Conservation (phyloP, 1,284 basidiomycete species). For the Ustilago bromivora region DNA sequence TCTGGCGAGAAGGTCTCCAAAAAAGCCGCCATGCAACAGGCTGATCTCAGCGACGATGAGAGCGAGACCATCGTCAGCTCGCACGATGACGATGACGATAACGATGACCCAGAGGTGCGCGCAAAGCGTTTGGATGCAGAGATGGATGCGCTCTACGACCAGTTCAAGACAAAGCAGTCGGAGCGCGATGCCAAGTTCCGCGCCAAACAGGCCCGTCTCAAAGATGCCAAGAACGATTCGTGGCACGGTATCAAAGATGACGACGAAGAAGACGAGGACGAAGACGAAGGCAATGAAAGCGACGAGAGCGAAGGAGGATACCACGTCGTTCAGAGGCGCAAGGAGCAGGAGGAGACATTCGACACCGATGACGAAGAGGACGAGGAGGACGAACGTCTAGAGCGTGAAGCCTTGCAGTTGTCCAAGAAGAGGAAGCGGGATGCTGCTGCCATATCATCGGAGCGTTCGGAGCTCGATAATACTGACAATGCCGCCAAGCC, state of each 20-base stretch:
- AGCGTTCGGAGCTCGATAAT: conserved; percentile 11
- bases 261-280: conserved; percentile 63
- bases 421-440: conserved; percentile 52
- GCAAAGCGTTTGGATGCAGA: conserved; percentile 78
- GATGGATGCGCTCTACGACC: conserved; percentile 88
- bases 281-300: conserved; percentile 69
- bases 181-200: conserved; percentile 91
- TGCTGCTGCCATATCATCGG: conserved; percentile 7
- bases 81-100: conserved; percentile 73
- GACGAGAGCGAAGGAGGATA: conserved; percentile 76
- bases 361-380: conserved; percentile 72
- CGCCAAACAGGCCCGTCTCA: conserved; percentile 83
- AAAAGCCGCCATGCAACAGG: conserved; percentile 59
- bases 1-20: conserved; percentile 42
- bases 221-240: conserved; percentile 74
- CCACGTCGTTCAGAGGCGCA: conserved; percentile 78
- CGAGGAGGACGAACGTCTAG: conserved; percentile 68
- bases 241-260: conserved; percentile 66
- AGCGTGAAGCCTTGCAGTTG: conserved; percentile 67
- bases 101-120: conserved; percentile 73
- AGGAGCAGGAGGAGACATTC: conserved; percentile 75
- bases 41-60: conserved; percentile 73
- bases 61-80: conserved; percentile 73
- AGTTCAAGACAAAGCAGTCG: conserved; percentile 83
- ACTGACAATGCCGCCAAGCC: conserved; percentile 32